phyloP scores from a whole-genome alignment of 371 early-diverging fungal species.

The Chytridiales sp. region DNA sequence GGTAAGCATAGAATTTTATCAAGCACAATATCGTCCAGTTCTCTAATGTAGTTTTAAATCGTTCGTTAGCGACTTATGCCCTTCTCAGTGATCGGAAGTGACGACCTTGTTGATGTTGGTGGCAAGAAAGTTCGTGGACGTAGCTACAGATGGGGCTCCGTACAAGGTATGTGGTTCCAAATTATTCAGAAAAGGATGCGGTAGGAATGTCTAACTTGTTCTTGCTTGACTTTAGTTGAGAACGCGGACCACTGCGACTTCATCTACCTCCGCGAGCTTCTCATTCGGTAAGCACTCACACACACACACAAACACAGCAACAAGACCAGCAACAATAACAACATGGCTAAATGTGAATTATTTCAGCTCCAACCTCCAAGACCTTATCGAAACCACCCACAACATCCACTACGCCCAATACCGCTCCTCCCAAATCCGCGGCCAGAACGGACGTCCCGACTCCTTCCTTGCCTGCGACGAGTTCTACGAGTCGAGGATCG shows the following conservation, averaged over 20 bases:
- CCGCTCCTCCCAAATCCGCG: constrained; percentile 42
- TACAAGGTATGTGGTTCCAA: constrained; percentile 54
- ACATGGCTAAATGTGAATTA: background rate
- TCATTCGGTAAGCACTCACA: constrained; percentile 41
- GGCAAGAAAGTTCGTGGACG: constrained; percentile 55
- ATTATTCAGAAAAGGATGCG: too few relatives aligned
- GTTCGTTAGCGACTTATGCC: constrained; percentile 41
- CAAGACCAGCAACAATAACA: background rate
- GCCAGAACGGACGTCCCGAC: constrained; percentile 65
- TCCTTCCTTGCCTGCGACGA: constrained; percentile 77
- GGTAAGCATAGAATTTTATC: too few relatives aligned
- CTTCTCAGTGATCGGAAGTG: constrained; percentile 55
- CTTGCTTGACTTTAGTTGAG: constrained; percentile 39
- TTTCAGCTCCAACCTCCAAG: constrained; percentile 63
- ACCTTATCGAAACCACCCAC: constrained; percentile 53
- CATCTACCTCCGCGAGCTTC: constrained; percentile 46
- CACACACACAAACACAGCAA: too few relatives aligned
- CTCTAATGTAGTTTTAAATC: constrained; percentile 62
- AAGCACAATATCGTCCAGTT: constrained; percentile 63
- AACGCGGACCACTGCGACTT: constrained; percentile 63
- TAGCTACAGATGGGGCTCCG: constrained; percentile 55
- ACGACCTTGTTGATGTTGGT: constrained; percentile 46
- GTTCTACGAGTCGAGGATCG: constrained; percentile 60
- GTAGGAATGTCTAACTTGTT: background rate
- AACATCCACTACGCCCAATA: constrained; percentile 47